These are phyloP conservation scores for Nicotiana tomentosiformis DNA, from an alignment of 257 asterid genomes.

Conservation along the genomic window DNA sequence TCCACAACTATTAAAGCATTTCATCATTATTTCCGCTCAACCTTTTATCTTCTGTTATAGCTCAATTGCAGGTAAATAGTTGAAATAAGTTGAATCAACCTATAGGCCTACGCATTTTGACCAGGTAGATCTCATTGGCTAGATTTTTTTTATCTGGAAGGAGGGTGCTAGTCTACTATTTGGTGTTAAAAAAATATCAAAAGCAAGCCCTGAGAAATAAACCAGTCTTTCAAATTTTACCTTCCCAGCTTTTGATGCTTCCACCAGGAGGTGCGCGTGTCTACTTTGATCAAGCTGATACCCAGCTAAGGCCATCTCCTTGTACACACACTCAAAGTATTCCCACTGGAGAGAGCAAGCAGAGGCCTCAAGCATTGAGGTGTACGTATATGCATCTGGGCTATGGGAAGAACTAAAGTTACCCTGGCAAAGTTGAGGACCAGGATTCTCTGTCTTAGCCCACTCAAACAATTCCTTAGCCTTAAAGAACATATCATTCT, in stretches of 20 bases:
- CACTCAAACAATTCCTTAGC: conserved; percentile 82
- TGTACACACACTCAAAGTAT: conserved; percentile 74
- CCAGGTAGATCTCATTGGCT: background rate
- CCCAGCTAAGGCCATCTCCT: conserved; percentile 66
- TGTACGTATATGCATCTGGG: conserved; percentile 60
- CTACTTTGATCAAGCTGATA: conserved; percentile 45
- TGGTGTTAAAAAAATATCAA: background rate
- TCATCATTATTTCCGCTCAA: background rate
- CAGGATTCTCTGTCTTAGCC: conserved; percentile 27
- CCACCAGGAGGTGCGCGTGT: conserved; percentile 47
- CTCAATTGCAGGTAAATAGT: background rate
- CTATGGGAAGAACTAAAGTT: conserved; percentile 22
- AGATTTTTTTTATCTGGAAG: background rate
- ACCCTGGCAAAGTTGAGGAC: conserved; percentile 18
- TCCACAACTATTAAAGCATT: background rate
- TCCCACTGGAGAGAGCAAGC: conserved; percentile 87
- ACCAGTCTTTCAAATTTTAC: conserved; percentile 26
- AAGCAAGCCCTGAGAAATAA: background rate
- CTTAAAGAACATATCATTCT: conserved; percentile 71
- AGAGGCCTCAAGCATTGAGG: conserved; percentile 82
- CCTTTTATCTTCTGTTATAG: background rate
- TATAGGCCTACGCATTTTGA: background rate
- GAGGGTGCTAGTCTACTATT: background rate
- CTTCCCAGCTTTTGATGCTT: conserved; percentile 88
- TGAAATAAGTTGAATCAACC: background rate